Percentiles rank a stretch among this genome's conserved stretches.
phyloP scores from a whole-genome alignment of 768 basidiomycete species.

The Ramaria sp. region DNA sequence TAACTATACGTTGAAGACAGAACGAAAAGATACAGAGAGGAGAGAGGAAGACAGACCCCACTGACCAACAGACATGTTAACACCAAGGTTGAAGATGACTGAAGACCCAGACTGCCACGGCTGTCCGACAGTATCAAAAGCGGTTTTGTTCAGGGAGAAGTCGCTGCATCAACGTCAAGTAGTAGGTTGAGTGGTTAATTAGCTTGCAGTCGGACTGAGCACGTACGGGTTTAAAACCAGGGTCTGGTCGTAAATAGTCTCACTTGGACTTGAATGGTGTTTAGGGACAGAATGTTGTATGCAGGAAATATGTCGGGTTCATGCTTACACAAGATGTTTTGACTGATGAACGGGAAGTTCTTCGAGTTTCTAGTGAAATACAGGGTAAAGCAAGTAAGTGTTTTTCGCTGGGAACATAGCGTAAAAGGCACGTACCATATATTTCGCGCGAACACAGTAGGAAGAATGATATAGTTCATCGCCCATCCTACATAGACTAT shows the following conservation, averaged over 20 bases:
- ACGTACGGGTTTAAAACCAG: no score
- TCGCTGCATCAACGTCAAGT: neutral
- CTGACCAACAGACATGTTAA: conserved; percentile 6
- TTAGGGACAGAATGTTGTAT: neutral
- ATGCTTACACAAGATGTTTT: no score
- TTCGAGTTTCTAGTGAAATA: no score
- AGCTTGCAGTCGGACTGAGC: no score
- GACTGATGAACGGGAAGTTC: no score
- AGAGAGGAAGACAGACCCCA: neutral
- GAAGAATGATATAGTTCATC: conserved; percentile 4
- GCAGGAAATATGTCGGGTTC: conserved; percentile 1
- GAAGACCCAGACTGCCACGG: conserved; percentile 5
- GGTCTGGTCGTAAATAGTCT: no score
- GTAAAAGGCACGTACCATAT: neutral
- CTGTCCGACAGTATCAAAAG: conserved; percentile 2
- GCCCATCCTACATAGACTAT: conserved; percentile 7
- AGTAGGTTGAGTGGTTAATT: no score
- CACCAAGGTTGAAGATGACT: conserved; percentile 8
- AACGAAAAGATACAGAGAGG: neutral
- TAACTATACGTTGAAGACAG: neutral
- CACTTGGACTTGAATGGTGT: neutral
- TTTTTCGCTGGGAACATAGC: neutral
- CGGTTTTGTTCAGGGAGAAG: no score
- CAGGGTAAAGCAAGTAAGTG: no score
- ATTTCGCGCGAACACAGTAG: conserved; percentile 2